A percentile compares a stretch with the other conserved stretches of the same genome.
These are phyloP conservation scores for Gloeophyllum trabeum DNA, from an alignment of 768 basidiomycete species.

Conservation along the genomic window DNA sequence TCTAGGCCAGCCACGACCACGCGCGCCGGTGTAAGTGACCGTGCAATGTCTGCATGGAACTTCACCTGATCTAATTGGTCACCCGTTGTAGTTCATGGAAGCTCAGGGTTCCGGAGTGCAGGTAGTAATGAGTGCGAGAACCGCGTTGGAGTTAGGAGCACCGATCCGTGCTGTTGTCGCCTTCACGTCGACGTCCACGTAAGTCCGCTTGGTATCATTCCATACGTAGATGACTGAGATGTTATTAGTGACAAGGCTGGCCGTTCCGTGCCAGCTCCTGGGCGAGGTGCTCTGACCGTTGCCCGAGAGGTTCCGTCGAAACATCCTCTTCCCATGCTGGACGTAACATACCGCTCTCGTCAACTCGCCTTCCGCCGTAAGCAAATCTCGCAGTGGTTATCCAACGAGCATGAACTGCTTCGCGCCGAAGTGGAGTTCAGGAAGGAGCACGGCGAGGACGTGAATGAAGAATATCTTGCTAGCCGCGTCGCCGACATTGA, in stretches of 20 bases:
- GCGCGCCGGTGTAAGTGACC: constrained; percentile 69
- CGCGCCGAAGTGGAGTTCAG: constrained; percentile 64
- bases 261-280: constrained; percentile 94
- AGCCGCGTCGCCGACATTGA: constrained; percentile 78
- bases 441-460: constrained; percentile 35
- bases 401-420: constrained; percentile 78
- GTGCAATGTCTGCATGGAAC: constrained; percentile 3
- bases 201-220: constrained; percentile 20
- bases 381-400: constrained; percentile 92
- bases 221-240: constrained; percentile 1
- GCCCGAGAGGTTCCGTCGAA: constrained; percentile 79
- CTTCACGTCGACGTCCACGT: constrained; percentile 96
- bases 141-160: constrained; percentile 87
- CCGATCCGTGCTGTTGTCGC: constrained; percentile 90
- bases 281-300: constrained; percentile 82
- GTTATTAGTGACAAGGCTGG: constrained; percentile 86
- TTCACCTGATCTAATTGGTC: constrained; percentile 1
- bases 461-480: constrained; percentile 62
- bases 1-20: constrained; percentile 95
- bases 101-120: constrained; percentile 94
- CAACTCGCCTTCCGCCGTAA: constrained; percentile 92
- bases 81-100: constrained; percentile 72
- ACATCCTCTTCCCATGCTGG: constrained; percentile 70
- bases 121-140: constrained; percentile 94
- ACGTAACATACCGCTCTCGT: constrained; percentile 81